Percentiles rank a stretch among this genome's conserved stretches.
phyloP scores from a whole-genome alignment of 805 yeast genomes.

The Yarrowia yakushimensis region DNA sequence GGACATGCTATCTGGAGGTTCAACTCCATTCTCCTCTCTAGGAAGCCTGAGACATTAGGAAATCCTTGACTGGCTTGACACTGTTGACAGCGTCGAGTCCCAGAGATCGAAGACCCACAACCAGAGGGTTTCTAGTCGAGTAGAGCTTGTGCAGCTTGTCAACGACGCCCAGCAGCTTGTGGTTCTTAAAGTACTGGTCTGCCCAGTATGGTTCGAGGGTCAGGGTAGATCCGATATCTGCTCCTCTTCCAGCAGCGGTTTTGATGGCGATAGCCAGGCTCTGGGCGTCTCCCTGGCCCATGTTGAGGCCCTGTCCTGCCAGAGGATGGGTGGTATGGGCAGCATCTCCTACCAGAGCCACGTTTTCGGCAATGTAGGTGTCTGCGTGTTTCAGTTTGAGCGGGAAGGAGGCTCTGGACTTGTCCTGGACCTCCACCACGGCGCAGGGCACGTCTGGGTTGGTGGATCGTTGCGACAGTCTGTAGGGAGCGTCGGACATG shows the following conservation, averaged over 20 bases:
- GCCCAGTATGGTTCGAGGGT: slow-evolving; percentile 85
- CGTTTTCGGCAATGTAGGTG: slow-evolving; percentile 73
- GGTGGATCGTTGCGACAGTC: slow-evolving; percentile 57
- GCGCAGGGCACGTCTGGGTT: slow-evolving; percentile 68
- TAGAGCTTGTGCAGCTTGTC: slow-evolving; percentile 90
- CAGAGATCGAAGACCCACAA: slow-evolving; percentile 68
- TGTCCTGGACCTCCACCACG: slow-evolving; percentile 53
- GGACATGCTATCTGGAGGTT: slow-evolving; percentile 18
- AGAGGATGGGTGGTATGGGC: slow-evolving; percentile 97
- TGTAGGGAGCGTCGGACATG: slow-evolving; percentile 51
- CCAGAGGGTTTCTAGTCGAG: slow-evolving; percentile 64
- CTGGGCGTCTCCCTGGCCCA: slow-evolving; percentile 94
- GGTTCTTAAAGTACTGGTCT: slow-evolving; percentile 76
- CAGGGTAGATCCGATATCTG: slow-evolving; percentile 79
- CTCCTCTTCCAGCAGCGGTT: slow-evolving; percentile 66
- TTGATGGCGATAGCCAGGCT: slow-evolving; percentile 67
- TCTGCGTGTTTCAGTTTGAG: slow-evolving; percentile 87
- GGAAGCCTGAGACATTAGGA: slow-evolving; percentile 59
- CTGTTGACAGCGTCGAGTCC: slow-evolving; percentile 72
- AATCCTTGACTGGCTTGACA: slow-evolving; percentile 61
- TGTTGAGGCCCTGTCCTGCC: slow-evolving; percentile 96
- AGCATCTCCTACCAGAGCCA: slow-evolving; percentile 96
- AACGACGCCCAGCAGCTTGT: slow-evolving; percentile 76
- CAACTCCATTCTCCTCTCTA: too few relatives aligned
- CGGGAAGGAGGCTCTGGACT: slow-evolving; percentile 84